Evolutionary conservation across 257 asterid species (phyloP).

Genomic region (Solanum clarkiae): DNA sequence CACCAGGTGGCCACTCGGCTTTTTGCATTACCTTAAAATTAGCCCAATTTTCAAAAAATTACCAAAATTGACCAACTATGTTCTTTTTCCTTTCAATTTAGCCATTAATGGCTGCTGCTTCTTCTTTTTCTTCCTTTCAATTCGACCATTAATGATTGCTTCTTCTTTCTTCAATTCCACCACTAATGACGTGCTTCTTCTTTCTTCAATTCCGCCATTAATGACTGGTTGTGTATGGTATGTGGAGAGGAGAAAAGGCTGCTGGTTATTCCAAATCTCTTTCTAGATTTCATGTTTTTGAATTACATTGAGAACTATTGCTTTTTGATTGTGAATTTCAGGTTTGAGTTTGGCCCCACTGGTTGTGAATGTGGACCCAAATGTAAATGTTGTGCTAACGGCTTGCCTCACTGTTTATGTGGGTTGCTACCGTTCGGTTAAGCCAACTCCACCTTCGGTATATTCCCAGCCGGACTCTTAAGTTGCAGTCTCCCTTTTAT

Average conservation of each 20-base stretch:
- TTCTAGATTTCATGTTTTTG: background rate
- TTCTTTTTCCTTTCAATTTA: no score
- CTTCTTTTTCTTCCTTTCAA: no score
- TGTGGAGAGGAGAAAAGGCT: background rate
- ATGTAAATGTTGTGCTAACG: constrained; percentile 72
- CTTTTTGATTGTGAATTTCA: constrained; percentile 16
- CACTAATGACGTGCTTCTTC: no score
- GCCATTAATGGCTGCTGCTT: no score
- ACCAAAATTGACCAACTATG: no score
- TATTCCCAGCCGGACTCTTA: constrained; percentile 13
- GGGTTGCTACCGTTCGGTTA: constrained; percentile 82
- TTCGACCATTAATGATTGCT: no score
- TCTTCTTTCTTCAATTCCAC: no score
- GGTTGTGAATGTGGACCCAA: constrained; percentile 83
- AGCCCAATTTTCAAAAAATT: no score
- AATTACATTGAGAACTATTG: background rate
- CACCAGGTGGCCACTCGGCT: no score
- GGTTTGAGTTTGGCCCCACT: constrained; percentile 89
- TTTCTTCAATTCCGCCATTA: no score
- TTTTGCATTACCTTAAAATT: no score
- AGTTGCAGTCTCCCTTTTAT: background rate
- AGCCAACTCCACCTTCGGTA: constrained; percentile 88
- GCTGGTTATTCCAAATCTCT: background rate
- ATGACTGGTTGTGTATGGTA: background rate
- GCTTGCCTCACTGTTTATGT: constrained; percentile 86